Evolutionary conservation across 371 early-diverging fungal species (phyloP).

Genomic region (Nematocida ironsii): DNA sequence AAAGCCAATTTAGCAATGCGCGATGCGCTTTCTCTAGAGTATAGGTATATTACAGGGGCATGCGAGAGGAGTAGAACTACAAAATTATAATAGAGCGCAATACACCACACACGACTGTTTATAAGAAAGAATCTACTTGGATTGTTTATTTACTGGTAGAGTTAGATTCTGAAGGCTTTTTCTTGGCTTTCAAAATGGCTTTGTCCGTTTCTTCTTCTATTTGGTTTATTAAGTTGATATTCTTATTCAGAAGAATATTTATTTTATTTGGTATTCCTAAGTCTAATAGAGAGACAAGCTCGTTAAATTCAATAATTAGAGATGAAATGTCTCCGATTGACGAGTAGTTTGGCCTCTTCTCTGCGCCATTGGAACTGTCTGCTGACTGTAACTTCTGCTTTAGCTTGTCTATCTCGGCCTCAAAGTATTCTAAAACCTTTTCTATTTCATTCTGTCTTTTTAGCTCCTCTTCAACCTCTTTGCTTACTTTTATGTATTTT

Average conservation of each 20-base stretch:
- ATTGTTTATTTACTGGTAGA: no score
- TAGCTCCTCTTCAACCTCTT: slow-evolving; percentile 45
- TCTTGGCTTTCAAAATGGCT: neutral
- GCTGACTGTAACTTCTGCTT: slow-evolving; percentile 15
- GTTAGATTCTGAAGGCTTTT: neutral
- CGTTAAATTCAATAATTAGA: slow-evolving; percentile 48
- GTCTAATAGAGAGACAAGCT: slow-evolving; percentile 25
- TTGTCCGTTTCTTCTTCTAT: slow-evolving; percentile 29
- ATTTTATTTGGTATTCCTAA: slow-evolving; percentile 35
- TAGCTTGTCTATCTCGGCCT: slow-evolving; percentile 50
- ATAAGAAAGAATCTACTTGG: no score
- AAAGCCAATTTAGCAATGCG: no score
- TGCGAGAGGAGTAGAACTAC: no score
- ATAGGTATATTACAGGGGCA: no score
- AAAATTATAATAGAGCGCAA: no score
- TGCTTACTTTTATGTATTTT: slow-evolving; percentile 35
- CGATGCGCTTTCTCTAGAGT: no score
- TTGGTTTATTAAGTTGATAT: slow-evolving; percentile 50
- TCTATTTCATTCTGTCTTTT: slow-evolving; percentile 55
- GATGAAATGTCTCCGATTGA: slow-evolving; percentile 38
- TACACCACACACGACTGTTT: no score
- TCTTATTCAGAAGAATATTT: slow-evolving; percentile 50
- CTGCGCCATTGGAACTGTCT: neutral
- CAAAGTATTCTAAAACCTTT: slow-evolving; percentile 54
- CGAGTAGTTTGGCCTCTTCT: neutral